Evolutionary conservation across 108 stramenopile species (phyloP), one percentile per base, ranked within the genome.

Genomic region (Aurantiochytrium sp.): DNA sequence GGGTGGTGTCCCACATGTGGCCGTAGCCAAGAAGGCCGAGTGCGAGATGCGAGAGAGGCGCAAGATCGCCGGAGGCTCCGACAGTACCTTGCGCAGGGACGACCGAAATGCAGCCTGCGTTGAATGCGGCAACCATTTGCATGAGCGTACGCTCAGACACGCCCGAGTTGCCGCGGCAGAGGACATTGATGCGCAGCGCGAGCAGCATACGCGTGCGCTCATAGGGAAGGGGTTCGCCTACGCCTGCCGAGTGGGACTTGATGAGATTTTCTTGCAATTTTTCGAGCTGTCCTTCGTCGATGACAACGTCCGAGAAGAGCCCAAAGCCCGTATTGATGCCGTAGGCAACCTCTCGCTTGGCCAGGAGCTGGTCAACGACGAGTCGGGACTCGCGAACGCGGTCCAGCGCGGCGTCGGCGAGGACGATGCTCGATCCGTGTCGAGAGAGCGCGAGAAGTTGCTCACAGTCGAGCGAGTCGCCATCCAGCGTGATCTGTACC

Each of bases 301-400:
- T 59, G 44, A 73, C 59, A 12, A 89, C 76, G 43, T 91, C 69
- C 5, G 69, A 72, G 59, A 91, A 89, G 44, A 91, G 72, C 0
- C 90, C 90, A 44, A 91, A 91, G 73, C 90, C 90, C n/a, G 90
- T 91, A 73, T 91, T 91, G 88, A 91, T 91, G 58, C 90, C 90
- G 73, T 91, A 91, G 25, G 88, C 89, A 18, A 89, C 88, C 25
- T 89, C 88, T 16, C 58, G 16, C 29, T 59, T 60, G 44, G 45
- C 88, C 12, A 91, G 87, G 35, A 91, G 25, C 64, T 83, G 60
- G 16, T 91, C 90, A 5, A 91, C 90, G 29, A 91, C 89, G 18
- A 19, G 44, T 3, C 88, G 45, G 14, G 76, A 83, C 76, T 83
- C 51, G 25, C 51, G 49, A 12, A 83, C 76, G 49, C 49, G 49